Evolutionary conservation across 2,329 filamentous ascomycete species (phyloP).

Genomic region (Penicillium sp.): DNA sequence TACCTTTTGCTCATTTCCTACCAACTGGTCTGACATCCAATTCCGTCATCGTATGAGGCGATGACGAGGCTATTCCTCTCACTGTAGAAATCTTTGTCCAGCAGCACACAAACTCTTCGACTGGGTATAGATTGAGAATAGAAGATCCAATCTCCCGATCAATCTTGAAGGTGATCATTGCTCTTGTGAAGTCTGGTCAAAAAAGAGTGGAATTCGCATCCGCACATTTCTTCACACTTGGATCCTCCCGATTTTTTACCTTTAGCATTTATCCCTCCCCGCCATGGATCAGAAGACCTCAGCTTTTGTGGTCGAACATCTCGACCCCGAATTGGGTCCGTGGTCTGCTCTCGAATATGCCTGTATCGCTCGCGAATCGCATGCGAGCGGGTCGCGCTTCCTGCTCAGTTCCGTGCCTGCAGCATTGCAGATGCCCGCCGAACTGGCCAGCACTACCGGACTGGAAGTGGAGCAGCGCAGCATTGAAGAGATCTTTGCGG

Average conservation of each 20-base stretch:
- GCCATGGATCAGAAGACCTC: constrained; percentile 44
- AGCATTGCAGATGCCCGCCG: constrained; percentile 54
- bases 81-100: too few species aligned
- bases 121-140: too few species aligned
- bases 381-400: constrained; percentile 61
- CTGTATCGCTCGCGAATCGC: constrained; percentile 76
- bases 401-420: constrained; percentile 74
- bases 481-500: constrained; percentile 74
- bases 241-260: background rate
- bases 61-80: too few species aligned
- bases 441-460: constrained; percentile 55
- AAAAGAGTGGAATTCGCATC: too few species aligned
- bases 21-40: too few species aligned
- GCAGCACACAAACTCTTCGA: too few species aligned
- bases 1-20: too few species aligned
- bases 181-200: too few species aligned
- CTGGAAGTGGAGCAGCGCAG: constrained; percentile 68
- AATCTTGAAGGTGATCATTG: too few species aligned
- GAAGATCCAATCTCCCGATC: too few species aligned
- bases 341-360: constrained; percentile 95
- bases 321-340: constrained; percentile 85
- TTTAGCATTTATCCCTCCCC: background rate
- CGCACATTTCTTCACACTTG: constrained; percentile 5
- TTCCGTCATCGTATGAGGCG: too few species aligned
- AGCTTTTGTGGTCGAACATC: constrained; percentile 91